Conservation (phyloP, 208 protist species). For the Tritrichomonas musculus region DNA sequence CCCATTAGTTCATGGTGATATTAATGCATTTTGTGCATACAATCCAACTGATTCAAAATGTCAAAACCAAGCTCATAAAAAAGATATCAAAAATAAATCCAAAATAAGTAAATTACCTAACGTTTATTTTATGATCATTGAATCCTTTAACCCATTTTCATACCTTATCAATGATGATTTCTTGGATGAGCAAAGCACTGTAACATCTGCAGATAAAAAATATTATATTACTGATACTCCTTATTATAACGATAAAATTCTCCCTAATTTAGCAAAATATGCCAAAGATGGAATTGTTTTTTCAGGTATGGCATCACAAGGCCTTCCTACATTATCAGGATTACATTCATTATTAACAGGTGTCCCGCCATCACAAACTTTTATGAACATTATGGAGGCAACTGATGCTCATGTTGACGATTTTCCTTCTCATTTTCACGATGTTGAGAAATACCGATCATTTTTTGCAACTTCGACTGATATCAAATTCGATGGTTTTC, state of each 20-base stretch:
- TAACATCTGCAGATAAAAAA: not conserved
- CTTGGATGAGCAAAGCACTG: not conserved
- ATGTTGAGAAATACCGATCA: no score
- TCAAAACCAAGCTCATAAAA: not conserved
- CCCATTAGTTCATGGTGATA: not conserved
- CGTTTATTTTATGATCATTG: not conserved
- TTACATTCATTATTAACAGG: conserved; percentile 7
- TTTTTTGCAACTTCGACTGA: no score
- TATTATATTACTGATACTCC: not conserved
- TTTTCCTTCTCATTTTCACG: not conserved
- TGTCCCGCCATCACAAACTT: not conserved
- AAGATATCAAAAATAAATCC: no score
- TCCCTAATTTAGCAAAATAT: conserved; percentile 3
- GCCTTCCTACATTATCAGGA: not conserved
- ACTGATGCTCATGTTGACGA: not conserved
- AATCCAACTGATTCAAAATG: not conserved
- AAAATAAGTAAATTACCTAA: not conserved
- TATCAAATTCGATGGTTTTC: no score
- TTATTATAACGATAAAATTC: not conserved
- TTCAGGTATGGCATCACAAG: not conserved
- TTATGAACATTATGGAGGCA: not conserved
- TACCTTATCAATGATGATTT: not conserved
- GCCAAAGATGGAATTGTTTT: not conserved
- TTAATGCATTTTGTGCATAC: conserved; percentile 17
- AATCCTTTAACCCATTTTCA: not conserved